These are phyloP conservation scores for Strigomonas culicis DNA, from an alignment of 208 protist species.

Conservation along the genomic window DNA sequence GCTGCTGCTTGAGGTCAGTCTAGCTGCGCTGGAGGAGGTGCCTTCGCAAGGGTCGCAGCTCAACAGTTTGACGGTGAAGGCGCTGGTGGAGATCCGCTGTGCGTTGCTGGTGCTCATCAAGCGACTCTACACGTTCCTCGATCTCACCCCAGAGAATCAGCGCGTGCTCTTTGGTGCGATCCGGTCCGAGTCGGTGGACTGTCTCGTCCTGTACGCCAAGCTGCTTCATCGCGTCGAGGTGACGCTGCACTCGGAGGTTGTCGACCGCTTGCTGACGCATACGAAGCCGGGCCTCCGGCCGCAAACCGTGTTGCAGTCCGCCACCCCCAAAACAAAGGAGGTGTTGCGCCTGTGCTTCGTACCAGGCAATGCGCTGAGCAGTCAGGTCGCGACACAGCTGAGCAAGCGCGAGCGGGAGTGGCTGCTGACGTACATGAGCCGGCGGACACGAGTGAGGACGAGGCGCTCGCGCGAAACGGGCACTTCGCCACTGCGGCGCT, in stretches of 20 bases:
- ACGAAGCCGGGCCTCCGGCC: too few species aligned
- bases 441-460: too few species aligned
- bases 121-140: slow-evolving; percentile 13
- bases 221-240: slow-evolving; percentile 3
- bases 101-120: not conserved
- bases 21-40: slow-evolving; percentile 17
- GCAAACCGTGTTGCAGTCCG: too few species aligned
- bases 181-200: slow-evolving; percentile 1
- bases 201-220: slow-evolving; percentile 12
- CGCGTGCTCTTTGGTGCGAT: slow-evolving; percentile 19
- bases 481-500: not conserved
- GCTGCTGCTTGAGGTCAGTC: slow-evolving; percentile 26
- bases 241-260: not conserved
- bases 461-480: too few species aligned
- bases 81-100: not conserved
- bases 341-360: slow-evolving; percentile 30
- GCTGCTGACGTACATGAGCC: not conserved
- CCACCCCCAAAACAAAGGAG: not conserved
- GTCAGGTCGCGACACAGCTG: slow-evolving; percentile 32
- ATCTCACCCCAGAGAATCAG: slow-evolving; percentile 9
- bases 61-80: not conserved
- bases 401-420: slow-evolving; percentile 25
- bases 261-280: too few species aligned
- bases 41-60: not conserved
- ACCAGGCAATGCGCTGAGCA: slow-evolving; percentile 26